A percentile compares a stretch with the other conserved stretches of the same genome.
Evolutionary conservation across 2,329 filamentous ascomycete species (phyloP).

Genomic region (Claviceps digitariae): DNA sequence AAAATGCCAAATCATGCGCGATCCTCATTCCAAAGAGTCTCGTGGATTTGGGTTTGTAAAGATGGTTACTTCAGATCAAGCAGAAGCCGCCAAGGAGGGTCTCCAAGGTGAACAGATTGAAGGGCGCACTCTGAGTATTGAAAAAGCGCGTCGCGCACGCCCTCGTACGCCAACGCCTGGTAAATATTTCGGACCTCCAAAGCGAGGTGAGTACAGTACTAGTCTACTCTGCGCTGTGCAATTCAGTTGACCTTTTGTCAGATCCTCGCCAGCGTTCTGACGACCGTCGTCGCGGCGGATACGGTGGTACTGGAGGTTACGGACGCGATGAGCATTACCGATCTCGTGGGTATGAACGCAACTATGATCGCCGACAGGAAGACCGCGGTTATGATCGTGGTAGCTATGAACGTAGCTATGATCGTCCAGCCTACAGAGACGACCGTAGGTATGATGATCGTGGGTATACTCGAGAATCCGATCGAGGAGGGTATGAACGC

Average conservation of each 20-base stretch:
- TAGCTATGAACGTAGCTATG: conserved; percentile 37
- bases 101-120: conserved; percentile 92
- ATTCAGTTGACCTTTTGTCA: conserved; percentile 6
- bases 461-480: conserved; percentile 38
- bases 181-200: conserved; percentile 98
- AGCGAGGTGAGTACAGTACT: conserved; percentile 58
- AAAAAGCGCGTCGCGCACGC: conserved; percentile 91
- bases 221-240: background rate
- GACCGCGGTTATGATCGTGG: conserved; percentile 28
- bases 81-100: conserved; percentile 91
- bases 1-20: conserved; percentile 99
- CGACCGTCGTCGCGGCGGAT: conserved; percentile 50
- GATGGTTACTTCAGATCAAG: conserved; percentile 90
- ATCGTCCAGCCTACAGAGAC: conserved; percentile 15
- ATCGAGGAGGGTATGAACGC: conserved; percentile 42
- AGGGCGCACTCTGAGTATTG: conserved; percentile 90
- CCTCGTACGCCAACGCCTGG: conserved; percentile 93
- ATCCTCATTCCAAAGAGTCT: conserved; percentile 96
- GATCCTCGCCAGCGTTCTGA: conserved; percentile 36
- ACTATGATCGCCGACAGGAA: conserved; percentile 32
- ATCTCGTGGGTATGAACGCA: conserved; percentile 32
- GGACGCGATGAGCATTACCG: conserved; percentile 45
- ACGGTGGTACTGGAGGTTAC: conserved; percentile 30
- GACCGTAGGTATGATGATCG: conserved; percentile 34
- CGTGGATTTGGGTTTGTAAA: conserved; percentile 99